These are phyloP conservation scores for Marasmius tenuissimus DNA, from an alignment of 1,284 basidiomycete species.

Conservation along the genomic window DNA sequence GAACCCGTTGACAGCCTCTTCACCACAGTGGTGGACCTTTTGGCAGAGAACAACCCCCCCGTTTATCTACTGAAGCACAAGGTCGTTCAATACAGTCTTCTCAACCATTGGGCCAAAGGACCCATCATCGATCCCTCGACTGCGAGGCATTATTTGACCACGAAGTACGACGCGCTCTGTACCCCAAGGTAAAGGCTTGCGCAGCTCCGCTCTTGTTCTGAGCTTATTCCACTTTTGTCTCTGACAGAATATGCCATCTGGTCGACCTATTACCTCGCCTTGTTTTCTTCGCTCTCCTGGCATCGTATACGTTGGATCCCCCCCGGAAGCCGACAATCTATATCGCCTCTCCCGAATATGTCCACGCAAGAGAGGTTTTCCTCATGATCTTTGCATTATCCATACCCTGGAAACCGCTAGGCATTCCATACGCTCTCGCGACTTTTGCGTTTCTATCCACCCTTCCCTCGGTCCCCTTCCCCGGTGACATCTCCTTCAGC, in stretches of 20 bases:
- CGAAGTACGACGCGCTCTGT: conserved; percentile 35
- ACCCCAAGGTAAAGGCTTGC: conserved; percentile 40
- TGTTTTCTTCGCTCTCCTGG: conserved; percentile 39
- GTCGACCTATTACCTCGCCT: conserved; percentile 41
- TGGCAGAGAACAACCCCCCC: conserved; percentile 31
- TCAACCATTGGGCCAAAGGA: conserved; percentile 45
- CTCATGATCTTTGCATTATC: conserved; percentile 33
- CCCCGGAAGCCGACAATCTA: conserved; percentile 29
- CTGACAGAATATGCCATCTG: conserved; percentile 44
- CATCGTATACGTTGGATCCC: conserved; percentile 46
- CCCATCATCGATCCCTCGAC: conserved; percentile 12
- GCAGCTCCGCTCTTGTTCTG: conserved; percentile 3
- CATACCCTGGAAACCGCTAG: conserved; percentile 17
- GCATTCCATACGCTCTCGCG: conserved; percentile 29
- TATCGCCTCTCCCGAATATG: conserved; percentile 13
- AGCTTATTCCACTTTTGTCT: conserved; percentile 1
- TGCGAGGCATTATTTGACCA: conserved; percentile 16
- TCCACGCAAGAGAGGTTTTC: conserved; percentile 34
- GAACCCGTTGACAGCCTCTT: not conserved
- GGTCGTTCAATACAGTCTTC: conserved; percentile 39
- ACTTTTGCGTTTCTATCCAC: conserved; percentile 30
- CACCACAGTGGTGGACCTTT: conserved; percentile 44
- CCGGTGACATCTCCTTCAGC: conserved; percentile 36
- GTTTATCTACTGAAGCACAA: conserved; percentile 38
- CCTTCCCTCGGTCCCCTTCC: conserved; percentile 36